Percentiles rank a stretch among this genome's conserved stretches.
Conservation (phyloP, 495 filamentous ascomycete species). For the Podospora pseudoanserina region DNA sequence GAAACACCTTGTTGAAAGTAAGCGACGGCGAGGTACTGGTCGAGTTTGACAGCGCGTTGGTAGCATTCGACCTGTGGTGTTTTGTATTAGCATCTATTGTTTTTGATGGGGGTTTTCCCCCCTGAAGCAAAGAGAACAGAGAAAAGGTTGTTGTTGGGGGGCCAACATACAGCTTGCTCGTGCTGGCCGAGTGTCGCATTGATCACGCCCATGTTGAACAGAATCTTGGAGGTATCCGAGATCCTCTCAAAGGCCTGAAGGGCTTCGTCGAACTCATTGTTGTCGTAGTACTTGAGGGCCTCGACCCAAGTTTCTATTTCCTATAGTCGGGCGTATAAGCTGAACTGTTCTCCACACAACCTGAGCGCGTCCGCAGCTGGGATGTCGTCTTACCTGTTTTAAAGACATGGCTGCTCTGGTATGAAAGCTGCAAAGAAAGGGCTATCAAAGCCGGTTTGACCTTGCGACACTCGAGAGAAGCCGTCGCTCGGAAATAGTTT, state of each 20-base stretch:
- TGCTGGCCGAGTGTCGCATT: slow-evolving; percentile 97
- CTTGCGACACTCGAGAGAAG: slow-evolving; percentile 6
- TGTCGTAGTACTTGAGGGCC: slow-evolving; percentile 88
- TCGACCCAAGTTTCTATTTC: slow-evolving; percentile 99
- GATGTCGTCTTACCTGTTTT: slow-evolving; percentile 59
- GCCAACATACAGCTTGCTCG: slow-evolving; percentile 83
- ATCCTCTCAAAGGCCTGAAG: slow-evolving; percentile 79
- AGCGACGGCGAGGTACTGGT: slow-evolving; percentile 93
- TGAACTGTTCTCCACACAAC: background rate
- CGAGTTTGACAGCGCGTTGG: slow-evolving; percentile 80
- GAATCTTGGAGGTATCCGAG: slow-evolving; percentile 94
- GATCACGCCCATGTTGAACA: slow-evolving; percentile 98
- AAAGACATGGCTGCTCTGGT: slow-evolving; percentile 57
- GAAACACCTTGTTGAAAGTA: slow-evolving; percentile 99
- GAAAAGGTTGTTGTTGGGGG: background rate
- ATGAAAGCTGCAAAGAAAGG: slow-evolving; percentile 13
- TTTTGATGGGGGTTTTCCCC: background rate
- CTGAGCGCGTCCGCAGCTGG: background rate
- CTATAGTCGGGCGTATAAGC: slow-evolving; percentile 45
- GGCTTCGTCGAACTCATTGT: slow-evolving; percentile 89
- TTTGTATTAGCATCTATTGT: background rate
- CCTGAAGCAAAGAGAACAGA: background rate
- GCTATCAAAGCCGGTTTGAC: slow-evolving; percentile 21
- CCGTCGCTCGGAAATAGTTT: background rate
- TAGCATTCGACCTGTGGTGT: slow-evolving; percentile 80